Evolutionary conservation across 2,329 filamentous ascomycete genomes (phyloP), one percentile per base, ranked within the genome.

Genomic region (Ceratocystis diversiconidia): DNA sequence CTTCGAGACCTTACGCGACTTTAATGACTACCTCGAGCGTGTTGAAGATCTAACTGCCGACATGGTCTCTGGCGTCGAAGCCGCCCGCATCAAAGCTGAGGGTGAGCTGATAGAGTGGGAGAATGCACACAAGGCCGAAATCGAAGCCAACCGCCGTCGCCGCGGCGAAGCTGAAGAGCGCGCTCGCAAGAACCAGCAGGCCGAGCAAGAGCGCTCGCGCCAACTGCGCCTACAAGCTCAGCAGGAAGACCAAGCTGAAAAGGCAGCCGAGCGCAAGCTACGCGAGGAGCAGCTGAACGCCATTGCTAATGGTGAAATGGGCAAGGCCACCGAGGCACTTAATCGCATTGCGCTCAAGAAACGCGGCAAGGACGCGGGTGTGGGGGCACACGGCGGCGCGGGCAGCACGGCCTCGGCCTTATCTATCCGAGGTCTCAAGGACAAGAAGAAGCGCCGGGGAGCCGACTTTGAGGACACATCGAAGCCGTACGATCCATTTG

Each of bases 21-120:
- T 87, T 79, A 96, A 99, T 76, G 87, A 96, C 75, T 96, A 97
- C 77, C 84, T 99, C 12, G 90, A 97, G 75, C 86, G 89, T 72
- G 90, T 96, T 48, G 94, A 99, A 78, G 85, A 88, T 69, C 82
- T 96, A 68, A 92, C 92, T 1, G 91, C 92, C 76, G 92, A 96
- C 73, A 80, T 99, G 8, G 87, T 96, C 64, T 81, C 85, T 69
- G 85, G 86, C 52, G 80, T 79, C 55, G 85, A 92, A 67, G 80
- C 86, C 0, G 83, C 85, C n/a, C 82, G 77, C 65, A 72, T 72
- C 36, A 72, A 72, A 10, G 78, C 79, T 48, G 82, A 82, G 69
- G 69, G 71, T 28, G 72, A 77, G 67, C 76, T 82, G 15, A 69
- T 74, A 57, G 71, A 82, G 68, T 96, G 92, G 77, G 85, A 90